Conservation (phyloP, 2,329 filamentous ascomycete genomes). For the Fusarium mexicanum region DNA sequence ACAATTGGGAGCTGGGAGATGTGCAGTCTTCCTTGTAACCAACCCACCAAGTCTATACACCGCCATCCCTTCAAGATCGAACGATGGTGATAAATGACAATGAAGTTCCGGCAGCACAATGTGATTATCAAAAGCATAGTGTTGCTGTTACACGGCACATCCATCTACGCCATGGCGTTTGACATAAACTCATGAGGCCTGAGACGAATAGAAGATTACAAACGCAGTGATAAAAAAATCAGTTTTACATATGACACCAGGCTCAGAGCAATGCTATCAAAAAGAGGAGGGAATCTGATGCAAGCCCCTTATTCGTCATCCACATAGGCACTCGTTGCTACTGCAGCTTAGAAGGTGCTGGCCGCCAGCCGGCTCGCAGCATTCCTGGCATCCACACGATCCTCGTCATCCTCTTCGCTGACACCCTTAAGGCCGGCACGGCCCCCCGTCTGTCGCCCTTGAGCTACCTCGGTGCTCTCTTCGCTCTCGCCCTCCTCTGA, state of each 20-base stretch:
- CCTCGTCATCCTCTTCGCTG: constrained; percentile 87
- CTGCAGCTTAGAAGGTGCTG: constrained; percentile 79
- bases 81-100: constrained; percentile 23
- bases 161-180: constrained; percentile 28
- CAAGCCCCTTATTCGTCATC: constrained; percentile 28
- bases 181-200: neutral
- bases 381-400: constrained; percentile 93
- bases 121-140: constrained; percentile 1
- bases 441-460: constrained; percentile 50
- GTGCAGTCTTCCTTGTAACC: neutral
- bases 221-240: constrained; percentile 17
- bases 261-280: constrained; percentile 40
- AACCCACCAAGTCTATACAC: constrained; percentile 4
- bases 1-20: neutral
- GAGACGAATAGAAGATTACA: constrained; percentile 1
- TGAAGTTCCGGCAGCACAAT: neutral
- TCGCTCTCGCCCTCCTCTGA: constrained; percentile 68
- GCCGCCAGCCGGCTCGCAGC: constrained; percentile 92
- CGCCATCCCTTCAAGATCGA: constrained; percentile 30
- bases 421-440: constrained; percentile 65
- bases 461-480: constrained; percentile 51
- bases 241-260: constrained; percentile 38
- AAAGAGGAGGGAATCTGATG: constrained; percentile 33
- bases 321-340: constrained; percentile 14
- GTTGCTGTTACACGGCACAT: neutral